Conservation (phyloP, 139 green algal species). For the Auxenochlorella pyrenoidosa region DNA sequence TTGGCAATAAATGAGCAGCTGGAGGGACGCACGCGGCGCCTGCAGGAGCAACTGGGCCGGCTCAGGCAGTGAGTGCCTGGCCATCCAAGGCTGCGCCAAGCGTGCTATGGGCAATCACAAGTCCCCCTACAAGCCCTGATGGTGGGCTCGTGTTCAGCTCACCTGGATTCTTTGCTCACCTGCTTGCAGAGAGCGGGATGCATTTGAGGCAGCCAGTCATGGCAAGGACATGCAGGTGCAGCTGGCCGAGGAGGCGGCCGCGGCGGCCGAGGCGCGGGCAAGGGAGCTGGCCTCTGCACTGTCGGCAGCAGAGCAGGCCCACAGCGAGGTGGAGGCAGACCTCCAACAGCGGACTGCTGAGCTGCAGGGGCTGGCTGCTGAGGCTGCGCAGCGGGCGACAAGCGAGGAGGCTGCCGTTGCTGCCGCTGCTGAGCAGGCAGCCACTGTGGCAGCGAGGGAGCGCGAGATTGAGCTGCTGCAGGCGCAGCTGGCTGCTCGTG, state of each 20-base stretch:
- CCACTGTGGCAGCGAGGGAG: neutral
- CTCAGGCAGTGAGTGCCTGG: conserved; percentile 1
- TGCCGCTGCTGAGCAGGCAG: neutral
- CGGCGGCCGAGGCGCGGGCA: neutral
- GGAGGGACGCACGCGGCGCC: neutral
- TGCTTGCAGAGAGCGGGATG: conserved; percentile 43
- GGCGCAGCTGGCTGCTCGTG: conserved; percentile 8
- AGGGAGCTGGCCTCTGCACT: neutral
- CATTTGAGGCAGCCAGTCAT: conserved; percentile 2
- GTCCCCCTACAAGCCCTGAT: too few species aligned
- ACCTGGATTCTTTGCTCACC: neutral
- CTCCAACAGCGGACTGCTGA: conserved; percentile 26
- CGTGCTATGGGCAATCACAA: neutral
- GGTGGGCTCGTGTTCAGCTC: too few species aligned
- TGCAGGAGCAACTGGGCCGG: conserved; percentile 26
- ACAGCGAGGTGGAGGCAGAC: conserved; percentile 24
- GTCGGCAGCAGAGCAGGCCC: conserved; percentile 13
- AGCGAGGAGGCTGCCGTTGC: neutral
- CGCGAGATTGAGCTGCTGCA: neutral
- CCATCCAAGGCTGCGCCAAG: neutral
- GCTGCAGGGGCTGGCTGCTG: neutral
- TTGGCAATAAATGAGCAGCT: conserved; percentile 16
- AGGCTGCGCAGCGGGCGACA: neutral
- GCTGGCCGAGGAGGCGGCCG: conserved; percentile 22
- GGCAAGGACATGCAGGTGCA: neutral